Evolutionary conservation across 495 filamentous ascomycete species (phyloP).

Genomic region (Aspergillus incahuasiensis): DNA sequence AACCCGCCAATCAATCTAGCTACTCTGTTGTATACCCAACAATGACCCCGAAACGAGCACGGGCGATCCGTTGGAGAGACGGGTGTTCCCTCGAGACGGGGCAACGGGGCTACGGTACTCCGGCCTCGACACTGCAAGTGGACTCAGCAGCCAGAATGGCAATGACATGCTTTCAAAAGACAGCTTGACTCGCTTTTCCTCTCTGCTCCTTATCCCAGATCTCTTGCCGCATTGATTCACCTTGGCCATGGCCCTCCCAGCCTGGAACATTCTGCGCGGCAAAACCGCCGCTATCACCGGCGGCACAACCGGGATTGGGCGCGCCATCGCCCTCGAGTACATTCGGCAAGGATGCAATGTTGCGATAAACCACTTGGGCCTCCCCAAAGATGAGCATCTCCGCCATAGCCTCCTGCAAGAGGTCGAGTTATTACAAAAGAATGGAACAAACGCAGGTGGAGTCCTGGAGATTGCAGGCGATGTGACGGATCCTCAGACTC

Average conservation of each 20-base stretch:
- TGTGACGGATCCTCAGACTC: slow-evolving; percentile 54
- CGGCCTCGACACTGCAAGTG: no score
- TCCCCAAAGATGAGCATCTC: slow-evolving; percentile 42
- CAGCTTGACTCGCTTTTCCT: background rate
- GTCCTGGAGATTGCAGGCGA: slow-evolving; percentile 57
- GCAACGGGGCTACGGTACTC: background rate
- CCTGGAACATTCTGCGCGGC: slow-evolving; percentile 38
- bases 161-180: no score
- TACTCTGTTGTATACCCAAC: no score
- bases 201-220: background rate
- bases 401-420: slow-evolving; percentile 47
- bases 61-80: background rate
- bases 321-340: slow-evolving; percentile 63
- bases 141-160: no score
- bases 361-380: slow-evolving; percentile 59
- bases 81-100: background rate
- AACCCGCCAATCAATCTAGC: no score
- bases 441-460: slow-evolving; percentile 29
- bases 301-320: slow-evolving; percentile 66
- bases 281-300: slow-evolving; percentile 69
- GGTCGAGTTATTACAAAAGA: slow-evolving; percentile 30
- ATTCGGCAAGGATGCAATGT: slow-evolving; percentile 56
- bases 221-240: background rate
- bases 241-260: background rate
- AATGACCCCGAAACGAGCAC: background rate